Percentiles rank a stretch among this genome's conserved stretches.
Evolutionary conservation across 176 grass and related monocot genomes (phyloP).

Genomic region (Bonia amplexicaulis): DNA sequence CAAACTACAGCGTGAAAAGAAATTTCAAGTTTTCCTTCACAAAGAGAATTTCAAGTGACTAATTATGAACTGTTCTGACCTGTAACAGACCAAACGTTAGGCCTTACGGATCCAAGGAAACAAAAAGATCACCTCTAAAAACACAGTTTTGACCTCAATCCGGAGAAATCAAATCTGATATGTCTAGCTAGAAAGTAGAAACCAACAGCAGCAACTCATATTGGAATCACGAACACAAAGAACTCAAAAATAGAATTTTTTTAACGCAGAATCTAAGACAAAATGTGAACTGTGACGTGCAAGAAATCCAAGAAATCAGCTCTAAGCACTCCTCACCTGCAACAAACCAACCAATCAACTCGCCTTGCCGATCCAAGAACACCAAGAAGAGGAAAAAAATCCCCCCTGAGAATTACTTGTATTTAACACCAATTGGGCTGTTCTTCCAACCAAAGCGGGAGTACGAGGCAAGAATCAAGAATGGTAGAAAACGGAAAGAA

Average conservation of each 20-base stretch:
- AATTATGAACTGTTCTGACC: not conserved
- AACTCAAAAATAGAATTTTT: not conserved
- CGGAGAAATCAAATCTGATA: constrained; percentile 8
- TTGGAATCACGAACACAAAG: not conserved
- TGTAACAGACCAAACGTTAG: not conserved
- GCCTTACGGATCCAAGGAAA: not conserved
- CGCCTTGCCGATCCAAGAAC: constrained; percentile 6
- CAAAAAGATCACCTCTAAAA: not conserved
- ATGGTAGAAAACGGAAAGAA: not conserved
- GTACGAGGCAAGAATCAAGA: not conserved
- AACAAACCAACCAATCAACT: constrained; percentile 10
- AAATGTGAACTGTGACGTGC: not conserved
- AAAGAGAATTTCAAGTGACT: not conserved
- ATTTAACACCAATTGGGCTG: not conserved
- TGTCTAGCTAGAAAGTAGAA: not conserved
- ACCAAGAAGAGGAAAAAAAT: not conserved
- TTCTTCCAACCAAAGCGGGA: not conserved
- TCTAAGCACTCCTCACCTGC: constrained; percentile 6
- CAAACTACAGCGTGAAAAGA: not conserved
- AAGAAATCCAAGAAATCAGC: constrained; percentile 8
- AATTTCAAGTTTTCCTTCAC: not conserved
- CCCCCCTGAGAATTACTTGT: not conserved
- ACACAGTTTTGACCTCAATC: not conserved
- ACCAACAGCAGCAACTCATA: constrained; percentile 12
- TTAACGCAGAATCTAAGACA: not conserved